A percentile compares a stretch with the other conserved stretches of the same genome.
Evolutionary conservation across 345 rosid species (phyloP).

Genomic region (Aegle marmelos): DNA sequence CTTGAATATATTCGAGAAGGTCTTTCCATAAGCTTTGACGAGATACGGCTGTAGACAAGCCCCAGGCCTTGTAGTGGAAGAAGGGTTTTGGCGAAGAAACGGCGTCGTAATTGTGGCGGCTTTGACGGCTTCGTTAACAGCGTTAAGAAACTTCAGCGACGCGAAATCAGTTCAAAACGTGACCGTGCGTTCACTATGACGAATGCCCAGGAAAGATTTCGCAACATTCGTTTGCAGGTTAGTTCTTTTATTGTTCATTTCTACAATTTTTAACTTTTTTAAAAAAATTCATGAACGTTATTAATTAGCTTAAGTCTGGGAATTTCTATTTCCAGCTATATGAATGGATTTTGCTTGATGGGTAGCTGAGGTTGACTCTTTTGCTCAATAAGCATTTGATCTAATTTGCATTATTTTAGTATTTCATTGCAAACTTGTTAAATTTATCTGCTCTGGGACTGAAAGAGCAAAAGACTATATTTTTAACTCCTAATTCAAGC

Average conservation of each 20-base stretch:
- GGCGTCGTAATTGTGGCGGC: slow-evolving; percentile 37
- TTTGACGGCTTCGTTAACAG: slow-evolving; percentile 61
- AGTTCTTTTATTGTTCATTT: neutral
- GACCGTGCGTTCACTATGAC: slow-evolving; percentile 77
- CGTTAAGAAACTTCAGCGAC: slow-evolving; percentile 81
- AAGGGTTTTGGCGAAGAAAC: slow-evolving; percentile 57
- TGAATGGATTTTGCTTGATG: neutral
- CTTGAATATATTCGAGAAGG: no score
- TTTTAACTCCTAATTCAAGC: neutral
- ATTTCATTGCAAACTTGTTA: neutral
- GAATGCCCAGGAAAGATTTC: slow-evolving; percentile 82
- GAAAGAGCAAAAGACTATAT: neutral
- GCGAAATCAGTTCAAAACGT: slow-evolving; percentile 71
- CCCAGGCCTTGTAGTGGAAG: slow-evolving; percentile 62
- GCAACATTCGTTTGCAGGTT: slow-evolving; percentile 78
- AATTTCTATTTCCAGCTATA: neutral
- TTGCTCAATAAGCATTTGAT: neutral
- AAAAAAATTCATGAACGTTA: neutral
- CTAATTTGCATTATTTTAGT: neutral
- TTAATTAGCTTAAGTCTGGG: neutral
- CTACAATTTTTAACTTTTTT: neutral
- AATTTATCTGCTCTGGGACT: neutral
- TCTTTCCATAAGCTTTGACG: no score
- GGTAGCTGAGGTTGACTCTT: neutral
- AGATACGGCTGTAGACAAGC: no score